Conservation (phyloP, 176 grass and related monocot species). For the Secale cereale region DNA sequence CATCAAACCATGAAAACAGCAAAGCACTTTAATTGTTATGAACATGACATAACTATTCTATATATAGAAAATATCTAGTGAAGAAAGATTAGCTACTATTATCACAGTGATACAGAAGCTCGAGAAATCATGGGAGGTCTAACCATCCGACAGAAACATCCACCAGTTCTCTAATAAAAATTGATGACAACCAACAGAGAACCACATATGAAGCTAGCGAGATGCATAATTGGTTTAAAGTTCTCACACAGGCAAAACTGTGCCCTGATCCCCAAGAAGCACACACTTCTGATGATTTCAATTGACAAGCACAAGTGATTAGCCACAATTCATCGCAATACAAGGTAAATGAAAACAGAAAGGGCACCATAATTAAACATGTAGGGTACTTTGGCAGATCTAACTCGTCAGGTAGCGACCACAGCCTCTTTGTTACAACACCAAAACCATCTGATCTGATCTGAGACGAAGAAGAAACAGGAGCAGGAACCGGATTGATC, state of each 20-base stretch:
- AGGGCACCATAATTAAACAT: slow-evolving; percentile 17
- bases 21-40: not conserved
- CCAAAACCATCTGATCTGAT: slow-evolving; percentile 13
- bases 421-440: not conserved
- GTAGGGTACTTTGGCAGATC: slow-evolving; percentile 10
- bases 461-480: not conserved
- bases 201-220: not conserved
- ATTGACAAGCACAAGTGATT: not conserved
- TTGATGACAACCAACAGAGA: not conserved
- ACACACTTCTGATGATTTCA: not conserved
- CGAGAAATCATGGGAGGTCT: not conserved
- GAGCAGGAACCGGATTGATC: not conserved
- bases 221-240: not conserved
- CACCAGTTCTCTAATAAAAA: not conserved
- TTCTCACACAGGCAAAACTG: not conserved
- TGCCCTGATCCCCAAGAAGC: not conserved
- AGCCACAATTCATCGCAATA: not conserved
- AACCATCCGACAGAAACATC: not conserved
- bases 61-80: not conserved
- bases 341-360: slow-evolving; percentile 4
- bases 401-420: not conserved
- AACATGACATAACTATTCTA: not conserved
- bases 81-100: not conserved
- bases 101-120: not conserved
- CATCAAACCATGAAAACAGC: not conserved